These are phyloP conservation scores for Dryas drummondii DNA, from an alignment of 306 rosid species.

Conservation along the genomic window DNA sequence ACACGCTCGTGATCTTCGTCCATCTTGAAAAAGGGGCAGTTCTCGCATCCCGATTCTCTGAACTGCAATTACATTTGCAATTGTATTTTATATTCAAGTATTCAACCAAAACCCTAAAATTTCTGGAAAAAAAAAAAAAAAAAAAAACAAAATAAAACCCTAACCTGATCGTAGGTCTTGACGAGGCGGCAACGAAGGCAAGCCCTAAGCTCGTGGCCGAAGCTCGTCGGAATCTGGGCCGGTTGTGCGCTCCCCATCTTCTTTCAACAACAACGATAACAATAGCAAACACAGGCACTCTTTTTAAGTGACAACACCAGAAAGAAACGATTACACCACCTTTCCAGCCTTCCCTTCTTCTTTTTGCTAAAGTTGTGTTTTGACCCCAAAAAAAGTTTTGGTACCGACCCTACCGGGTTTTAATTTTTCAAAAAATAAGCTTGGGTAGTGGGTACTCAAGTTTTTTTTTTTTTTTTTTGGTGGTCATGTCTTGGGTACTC, in stretches of 20 bases:
- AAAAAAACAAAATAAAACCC: background rate
- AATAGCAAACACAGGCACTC: background rate
- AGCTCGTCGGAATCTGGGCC: constrained; percentile 92
- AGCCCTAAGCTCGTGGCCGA: constrained; percentile 89
- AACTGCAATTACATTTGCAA: constrained; percentile 39
- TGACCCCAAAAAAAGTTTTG: too few relatives aligned
- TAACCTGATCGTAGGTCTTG: constrained; percentile 96
- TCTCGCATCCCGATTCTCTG: constrained; percentile 90
- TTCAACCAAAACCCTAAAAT: background rate
- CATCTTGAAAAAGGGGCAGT: constrained; percentile 91
- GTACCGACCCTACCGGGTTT: too few relatives aligned
- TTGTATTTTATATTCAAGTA: background rate
- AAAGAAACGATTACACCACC: too few relatives aligned
- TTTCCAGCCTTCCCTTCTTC: too few relatives aligned
- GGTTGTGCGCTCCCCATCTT: constrained; percentile 53
- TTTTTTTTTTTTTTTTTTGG: too few relatives aligned
- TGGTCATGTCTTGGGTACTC: too few relatives aligned
- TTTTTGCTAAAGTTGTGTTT: too few relatives aligned
- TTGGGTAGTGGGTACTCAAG: too few relatives aligned
- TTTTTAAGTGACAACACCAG: too few relatives aligned
- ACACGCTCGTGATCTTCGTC: constrained; percentile 86
- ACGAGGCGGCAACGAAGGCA: constrained; percentile 98
- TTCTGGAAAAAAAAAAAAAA: background rate
- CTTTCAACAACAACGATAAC: background rate
- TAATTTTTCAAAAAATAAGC: too few relatives aligned